Percentiles rank a stretch among this genome's conserved stretches.
phyloP scores from a whole-genome alignment of 2,329 filamentous ascomycete genomes.

The Nigrospora osmanthi region DNA sequence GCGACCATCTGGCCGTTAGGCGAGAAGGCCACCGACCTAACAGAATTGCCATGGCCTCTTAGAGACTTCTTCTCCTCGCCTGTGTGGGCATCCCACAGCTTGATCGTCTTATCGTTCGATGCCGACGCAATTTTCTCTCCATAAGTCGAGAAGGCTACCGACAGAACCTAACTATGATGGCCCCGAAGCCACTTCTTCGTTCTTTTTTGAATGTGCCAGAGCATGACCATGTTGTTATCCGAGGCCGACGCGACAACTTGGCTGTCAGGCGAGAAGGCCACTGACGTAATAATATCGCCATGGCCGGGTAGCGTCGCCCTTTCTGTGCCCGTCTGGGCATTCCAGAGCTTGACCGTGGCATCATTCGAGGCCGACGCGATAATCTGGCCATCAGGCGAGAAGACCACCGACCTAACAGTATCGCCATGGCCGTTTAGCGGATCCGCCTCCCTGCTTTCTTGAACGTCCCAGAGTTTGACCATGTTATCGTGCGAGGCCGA shows the following conservation, averaged over 20 bases:
- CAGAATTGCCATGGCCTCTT: constrained; percentile 31
- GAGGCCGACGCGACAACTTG: neutral
- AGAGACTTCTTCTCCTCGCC: constrained; percentile 99
- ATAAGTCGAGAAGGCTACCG: constrained; percentile 69
- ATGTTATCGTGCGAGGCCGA: neutral
- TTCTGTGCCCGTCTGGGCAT: neutral
- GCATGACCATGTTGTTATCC: neutral
- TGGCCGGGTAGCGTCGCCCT: neutral
- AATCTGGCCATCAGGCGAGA: neutral
- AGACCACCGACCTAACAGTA: neutral
- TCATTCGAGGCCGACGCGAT: neutral
- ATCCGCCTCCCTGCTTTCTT: neutral
- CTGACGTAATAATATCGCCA: neutral
- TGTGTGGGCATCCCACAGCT: constrained; percentile 99
- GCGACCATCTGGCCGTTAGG: constrained; percentile 3
- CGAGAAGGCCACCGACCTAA: constrained; percentile 1
- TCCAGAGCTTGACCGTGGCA: neutral
- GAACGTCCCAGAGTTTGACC: neutral
- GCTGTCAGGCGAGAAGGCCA: neutral
- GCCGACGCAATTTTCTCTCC: constrained; percentile 97
- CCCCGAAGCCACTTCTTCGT: neutral
- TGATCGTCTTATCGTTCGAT: constrained; percentile 99
- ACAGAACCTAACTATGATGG: neutral
- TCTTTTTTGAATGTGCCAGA: neutral
- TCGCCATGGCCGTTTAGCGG: neutral